These are phyloP conservation scores for Globisporangium irregulare DNA, from an alignment of 352 stramenopile species.

Conservation along the genomic window DNA sequence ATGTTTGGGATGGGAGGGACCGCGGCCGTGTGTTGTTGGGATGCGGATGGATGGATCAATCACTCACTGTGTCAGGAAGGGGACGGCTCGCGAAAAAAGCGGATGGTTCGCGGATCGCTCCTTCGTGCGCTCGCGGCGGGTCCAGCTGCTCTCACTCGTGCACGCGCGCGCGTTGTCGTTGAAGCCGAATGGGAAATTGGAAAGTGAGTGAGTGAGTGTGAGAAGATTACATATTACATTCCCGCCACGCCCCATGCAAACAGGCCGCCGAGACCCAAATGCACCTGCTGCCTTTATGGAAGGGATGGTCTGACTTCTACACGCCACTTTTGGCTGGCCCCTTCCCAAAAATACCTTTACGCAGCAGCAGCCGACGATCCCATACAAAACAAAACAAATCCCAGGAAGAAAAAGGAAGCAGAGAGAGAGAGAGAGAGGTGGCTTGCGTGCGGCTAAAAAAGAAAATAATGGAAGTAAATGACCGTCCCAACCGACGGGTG, in stretches of 20 bases:
- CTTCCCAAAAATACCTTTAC: background rate
- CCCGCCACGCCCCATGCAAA: background rate
- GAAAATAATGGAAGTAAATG: background rate
- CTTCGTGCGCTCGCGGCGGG: slow-evolving; percentile 13
- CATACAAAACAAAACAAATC: background rate
- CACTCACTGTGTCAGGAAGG: background rate
- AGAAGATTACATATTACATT: background rate
- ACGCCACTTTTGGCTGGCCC: background rate
- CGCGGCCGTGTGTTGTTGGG: background rate
- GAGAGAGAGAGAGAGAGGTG: background rate
- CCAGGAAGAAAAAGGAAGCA: background rate
- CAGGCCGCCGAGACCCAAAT: background rate
- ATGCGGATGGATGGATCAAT: slow-evolving; percentile 1
- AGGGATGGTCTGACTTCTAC: background rate
- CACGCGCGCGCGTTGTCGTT: background rate
- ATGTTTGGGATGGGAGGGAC: background rate
- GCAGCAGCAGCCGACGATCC: background rate
- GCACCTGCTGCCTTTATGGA: background rate
- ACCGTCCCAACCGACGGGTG: background rate
- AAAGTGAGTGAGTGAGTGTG: slow-evolving; percentile 1
- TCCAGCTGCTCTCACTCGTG: background rate
- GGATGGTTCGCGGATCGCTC: slow-evolving; percentile 17
- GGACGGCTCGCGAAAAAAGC: slow-evolving; percentile 5
- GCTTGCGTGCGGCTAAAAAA: background rate
- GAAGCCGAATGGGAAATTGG: slow-evolving; percentile 7